Base-by-base conservation (phyloP, 805 yeast genomes). In the Teunomyces funiuensis region DNA sequence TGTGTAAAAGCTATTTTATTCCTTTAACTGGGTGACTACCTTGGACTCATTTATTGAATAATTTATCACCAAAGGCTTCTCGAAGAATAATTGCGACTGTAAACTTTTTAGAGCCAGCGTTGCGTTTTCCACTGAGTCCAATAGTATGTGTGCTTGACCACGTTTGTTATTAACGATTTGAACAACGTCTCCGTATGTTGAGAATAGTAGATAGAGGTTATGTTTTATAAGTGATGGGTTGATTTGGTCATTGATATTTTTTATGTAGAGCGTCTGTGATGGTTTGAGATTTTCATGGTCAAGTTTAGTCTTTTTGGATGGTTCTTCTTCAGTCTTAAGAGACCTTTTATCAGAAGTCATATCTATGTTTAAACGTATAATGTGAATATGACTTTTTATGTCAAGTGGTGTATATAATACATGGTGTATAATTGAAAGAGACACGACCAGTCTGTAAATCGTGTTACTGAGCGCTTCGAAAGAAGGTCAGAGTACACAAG, bases 131-230 rank as follows among this genome's bases (percentile, higher is more conserved):
- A 65, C 43, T 17, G 73, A 70, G 25, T 74, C 68, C 48, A 81
- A 70, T 1, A 76, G 64, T 2, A 84, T 58, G 65, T 83, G 85
- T 0, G 88, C 89, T 53, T 82, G 88, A 0, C 88, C 89, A 42
- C 86, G 65, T 48, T 71, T 60, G 42, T 66, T 71, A 41, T 68
- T 68, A 27, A 69, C 57, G 8, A 85, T 68, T 8, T 76, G 74
- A 4, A 83, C 54, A 2, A 85, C 76, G 53, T 83, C 88, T 0
- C 88, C 89, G 57, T 71, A 83, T 0, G 81, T 74, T 10, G 82
- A 66, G 49, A 82, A 83, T 5, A 83, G 54, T 14, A 83, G 52
- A 52, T 77, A 83, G 9, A 85, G 61, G 49, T 76, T 77, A 40
- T 76, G 76, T 49, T 75, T 76, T 44, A 83, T 51, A 18, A 68